Evolutionary conservation across 495 filamentous ascomycete species (phyloP), one percentile per base, ranked within the genome.

Genomic region (Penicillium steckii): DNA sequence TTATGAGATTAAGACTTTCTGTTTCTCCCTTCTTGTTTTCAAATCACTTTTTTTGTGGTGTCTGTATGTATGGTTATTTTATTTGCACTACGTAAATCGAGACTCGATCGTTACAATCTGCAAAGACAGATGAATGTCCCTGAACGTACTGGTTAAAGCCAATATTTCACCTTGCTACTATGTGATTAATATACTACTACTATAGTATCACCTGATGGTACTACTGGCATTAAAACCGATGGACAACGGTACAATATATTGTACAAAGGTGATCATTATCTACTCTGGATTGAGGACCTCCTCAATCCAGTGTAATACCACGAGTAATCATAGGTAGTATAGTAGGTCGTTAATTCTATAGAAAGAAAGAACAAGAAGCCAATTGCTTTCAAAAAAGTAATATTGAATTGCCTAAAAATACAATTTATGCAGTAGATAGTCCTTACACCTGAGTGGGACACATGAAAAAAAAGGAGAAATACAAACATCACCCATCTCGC

Each of bases 371-470:
- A n/a, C n/a, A n/a, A n/a, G n/a, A n/a, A n/a, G n/a, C n/a, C n/a
- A n/a, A n/a, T n/a, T n/a, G n/a, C 54, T 33, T 8, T 57, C 54
- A 48, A 30, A 52, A 37, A 10, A 45, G 33, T 46, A 53, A 60
- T 53, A 61, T 53, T 59, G 69, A 64, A 60, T 62, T 60, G 55
- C 90, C 70, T 48, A 85, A 76, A 59, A 78, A 70, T 69, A 86
- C 86, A 68, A 86, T 90, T 46, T 80, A 62, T 65, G 59, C 58
- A 58, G 37, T 46, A 53, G 17, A 30, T 38, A 21, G 19, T 52
- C 37, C 57, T 55, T 50, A 44, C 45, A 56, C 44, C 53, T 57
- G 45, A 47, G 42, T 30, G 59, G 24, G 50, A 60, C 32, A 57
- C 37, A 50, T 41, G 30, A 62, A 52, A 37, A 59, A 52, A 51